These are phyloP conservation scores for Pezicula radicicola DNA, from an alignment of 2,329 filamentous ascomycete species.

Conservation along the genomic window DNA sequence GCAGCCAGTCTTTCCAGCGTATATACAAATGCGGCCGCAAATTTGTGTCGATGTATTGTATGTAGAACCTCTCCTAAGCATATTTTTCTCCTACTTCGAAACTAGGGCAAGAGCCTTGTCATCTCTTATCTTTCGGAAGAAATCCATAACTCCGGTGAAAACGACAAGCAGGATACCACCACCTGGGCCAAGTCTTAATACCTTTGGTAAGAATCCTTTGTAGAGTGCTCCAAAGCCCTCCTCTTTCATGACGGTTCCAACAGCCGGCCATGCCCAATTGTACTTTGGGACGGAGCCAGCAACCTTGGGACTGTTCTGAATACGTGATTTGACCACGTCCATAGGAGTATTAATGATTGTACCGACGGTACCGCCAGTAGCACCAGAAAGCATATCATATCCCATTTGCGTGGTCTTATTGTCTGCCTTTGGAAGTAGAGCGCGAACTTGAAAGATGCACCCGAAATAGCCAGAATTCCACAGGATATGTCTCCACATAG, in stretches of 20 bases:
- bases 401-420: conserved; percentile 77
- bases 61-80: not conserved
- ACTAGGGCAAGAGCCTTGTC: conserved; percentile 11
- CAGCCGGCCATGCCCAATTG: conserved; percentile 94
- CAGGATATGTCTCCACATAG: conserved; percentile 89
- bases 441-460: conserved; percentile 95
- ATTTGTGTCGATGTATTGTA: not conserved
- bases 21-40: not conserved
- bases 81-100: not conserved
- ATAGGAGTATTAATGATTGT: conserved; percentile 93
- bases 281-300: conserved; percentile 86
- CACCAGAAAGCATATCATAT: conserved; percentile 85
- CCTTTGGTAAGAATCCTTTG: conserved; percentile 98
- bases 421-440: conserved; percentile 75
- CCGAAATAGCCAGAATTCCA: conserved; percentile 98
- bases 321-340: conserved; percentile 97
- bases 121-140: conserved; percentile 67
- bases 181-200: conserved; percentile 70
- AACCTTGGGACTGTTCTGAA: conserved; percentile 88
- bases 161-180: conserved; percentile 72
- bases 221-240: conserved; percentile 91
- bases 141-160: conserved; percentile 87
- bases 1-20: not conserved
- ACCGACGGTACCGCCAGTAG: conserved; percentile 83
- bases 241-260: conserved; percentile 85